Percentiles rank a stretch among this genome's conserved stretches.
Evolutionary conservation across 2,329 filamentous ascomycete species (phyloP).

Genomic region (Fusarium secorum): DNA sequence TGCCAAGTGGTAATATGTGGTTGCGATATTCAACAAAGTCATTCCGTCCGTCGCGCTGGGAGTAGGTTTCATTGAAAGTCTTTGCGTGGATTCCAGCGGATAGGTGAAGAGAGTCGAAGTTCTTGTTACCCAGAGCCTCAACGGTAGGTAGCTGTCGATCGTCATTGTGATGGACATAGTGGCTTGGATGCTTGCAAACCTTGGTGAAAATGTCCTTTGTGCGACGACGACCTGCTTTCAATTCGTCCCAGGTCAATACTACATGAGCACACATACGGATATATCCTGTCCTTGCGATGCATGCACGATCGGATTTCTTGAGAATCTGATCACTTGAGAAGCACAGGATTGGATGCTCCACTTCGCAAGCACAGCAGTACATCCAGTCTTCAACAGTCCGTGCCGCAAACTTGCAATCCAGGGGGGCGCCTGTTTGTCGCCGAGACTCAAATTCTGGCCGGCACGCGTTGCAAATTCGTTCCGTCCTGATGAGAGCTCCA

Average conservation of each 20-base stretch:
- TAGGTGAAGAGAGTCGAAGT: rapidly evolving
- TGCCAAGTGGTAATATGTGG: not conserved
- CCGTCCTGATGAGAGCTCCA: rapidly evolving
- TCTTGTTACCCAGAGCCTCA: rapidly evolving
- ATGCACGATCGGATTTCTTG: not conserved
- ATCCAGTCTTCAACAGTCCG: rapidly evolving
- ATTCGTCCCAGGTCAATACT: not conserved
- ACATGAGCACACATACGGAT: not conserved
- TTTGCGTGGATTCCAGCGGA: not conserved
- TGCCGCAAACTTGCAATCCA: not conserved
- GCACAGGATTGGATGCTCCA: not conserved
- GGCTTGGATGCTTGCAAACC: not conserved
- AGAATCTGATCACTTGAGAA: not conserved
- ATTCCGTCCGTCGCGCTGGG: no score
- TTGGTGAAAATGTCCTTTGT: no score
- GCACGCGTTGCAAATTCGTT: not conserved
- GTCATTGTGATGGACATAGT: rapidly evolving
- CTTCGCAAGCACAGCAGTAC: not conserved
- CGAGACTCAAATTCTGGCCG: not conserved
- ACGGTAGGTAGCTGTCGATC: not conserved
- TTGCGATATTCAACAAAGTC: no score
- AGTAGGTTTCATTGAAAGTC: not conserved
- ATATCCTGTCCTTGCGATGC: not conserved
- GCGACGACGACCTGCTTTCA: not conserved
- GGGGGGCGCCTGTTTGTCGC: not conserved